These are phyloP conservation scores for Ambrosiella cleistominuta DNA, from an alignment of 2,329 filamentous ascomycete species.

Conservation along the genomic window DNA sequence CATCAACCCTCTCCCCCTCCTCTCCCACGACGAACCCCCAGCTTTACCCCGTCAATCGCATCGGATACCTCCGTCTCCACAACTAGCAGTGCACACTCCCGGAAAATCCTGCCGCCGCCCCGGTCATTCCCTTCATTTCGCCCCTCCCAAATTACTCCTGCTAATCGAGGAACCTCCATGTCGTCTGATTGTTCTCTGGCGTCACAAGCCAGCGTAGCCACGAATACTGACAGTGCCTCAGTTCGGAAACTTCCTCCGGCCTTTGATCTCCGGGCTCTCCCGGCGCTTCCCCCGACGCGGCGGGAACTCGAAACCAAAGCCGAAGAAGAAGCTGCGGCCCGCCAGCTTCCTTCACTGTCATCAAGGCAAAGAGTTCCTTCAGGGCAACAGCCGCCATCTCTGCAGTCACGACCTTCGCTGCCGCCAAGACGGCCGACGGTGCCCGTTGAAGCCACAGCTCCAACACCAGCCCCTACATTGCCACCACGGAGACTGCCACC, in stretches of 20 bases:
- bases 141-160: too few relatives aligned
- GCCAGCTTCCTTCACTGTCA: conserved; percentile 1
- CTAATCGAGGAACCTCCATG: conserved; percentile 34
- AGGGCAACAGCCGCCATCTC: neutral
- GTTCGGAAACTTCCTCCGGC: conserved; percentile 36
- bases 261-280: conserved; percentile 38
- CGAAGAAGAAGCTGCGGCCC: conserved; percentile 23
- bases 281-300: conserved; percentile 37
- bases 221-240: conserved; percentile 28
- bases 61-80: neutral
- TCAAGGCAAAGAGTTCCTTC: neutral
- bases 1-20: conserved; percentile 21
- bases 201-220: conserved; percentile 24
- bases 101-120: neutral
- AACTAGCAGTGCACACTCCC: neutral
- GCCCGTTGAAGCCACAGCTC: neutral
- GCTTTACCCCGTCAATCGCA: neutral
- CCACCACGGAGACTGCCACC: conserved; percentile 13
- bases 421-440: conserved; percentile 17
- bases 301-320: conserved; percentile 34
- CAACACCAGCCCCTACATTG: conserved; percentile 7
- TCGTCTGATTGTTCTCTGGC: conserved; percentile 39
- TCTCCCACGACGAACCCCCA: conserved; percentile 17
- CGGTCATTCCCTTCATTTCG: conserved; percentile 15
- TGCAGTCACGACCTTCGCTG: neutral